Evolutionary conservation across 768 basidiomycete species (phyloP), one percentile per base, ranked within the genome.

Genomic region (Macrolepiota fuliginosa): DNA sequence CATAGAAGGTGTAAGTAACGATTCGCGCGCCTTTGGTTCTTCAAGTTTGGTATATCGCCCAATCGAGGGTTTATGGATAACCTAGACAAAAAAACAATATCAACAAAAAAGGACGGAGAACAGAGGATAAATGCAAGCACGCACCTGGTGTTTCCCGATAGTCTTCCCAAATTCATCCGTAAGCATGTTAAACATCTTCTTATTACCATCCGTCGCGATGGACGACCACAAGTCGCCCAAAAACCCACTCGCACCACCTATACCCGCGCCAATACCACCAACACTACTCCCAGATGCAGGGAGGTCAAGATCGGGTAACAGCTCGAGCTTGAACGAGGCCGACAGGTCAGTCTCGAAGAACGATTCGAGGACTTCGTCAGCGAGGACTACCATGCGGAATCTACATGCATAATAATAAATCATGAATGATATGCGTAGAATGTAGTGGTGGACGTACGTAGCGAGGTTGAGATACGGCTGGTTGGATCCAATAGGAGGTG

Each of bases 301-400:
- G 17, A 88, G 75, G 65, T 90, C 92, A 68, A 85, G 78, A 58
- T 91, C 88, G 0, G 86, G 83, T 4, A 90, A 78, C 15, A 82
- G 78, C 59, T 91, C 88, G 36, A 97, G 79, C 64, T 86, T 83
- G 84, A 97, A 98, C 2, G 95, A 95, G 0, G 83, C 85, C 0
- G 92, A 87, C 63, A 99, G 79, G 72, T 98, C 97, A 0, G 90
- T 85, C 69, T 94, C 95, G 68, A 98, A 99, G 82, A 99, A 99
- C 1, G 91, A 90, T 71, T 99, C 97, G 25, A 99, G 83, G 27
- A 98, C 81, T 72, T 98, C 96, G 66, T 98, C 97, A 1, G 96
- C 96, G 9, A 99, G 82, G 4, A 99, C 91, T 42, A 98, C 96
- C 97, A 98, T 99, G 6, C 97, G 88, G 86, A 99, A 99, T 7